Base-by-base conservation (phyloP, 2,329 filamentous ascomycete genomes). In the Aureobasidium vineae region DNA sequence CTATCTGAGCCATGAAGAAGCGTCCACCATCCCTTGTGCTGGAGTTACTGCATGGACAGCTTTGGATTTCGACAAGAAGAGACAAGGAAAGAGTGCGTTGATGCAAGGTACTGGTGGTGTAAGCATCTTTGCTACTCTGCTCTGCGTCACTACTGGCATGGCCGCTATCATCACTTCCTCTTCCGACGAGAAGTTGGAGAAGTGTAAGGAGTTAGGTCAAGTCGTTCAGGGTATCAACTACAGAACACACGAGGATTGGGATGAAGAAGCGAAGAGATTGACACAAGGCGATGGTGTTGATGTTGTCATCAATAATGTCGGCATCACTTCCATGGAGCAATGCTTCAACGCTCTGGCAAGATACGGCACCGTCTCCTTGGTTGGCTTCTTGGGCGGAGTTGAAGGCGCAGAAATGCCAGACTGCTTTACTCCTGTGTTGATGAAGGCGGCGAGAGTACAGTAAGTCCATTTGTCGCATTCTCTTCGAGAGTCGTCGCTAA, bases 11-110 rank as follows among this genome's bases (percentile, higher is more conserved):
- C 81, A 76, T 76, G 66, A 71, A 1, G 69, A 75, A 2, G 76
- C 77, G 2, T 71, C 72, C 6, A 75, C 75, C 0, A 74, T 82
- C 19, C 79, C 79, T 0, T 82, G 79, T 47, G 79, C 80, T 26
- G 81, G 79, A 0, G 74, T 78, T 0, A 82, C 80, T 0, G 80
- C 81, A 1, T 82, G 80, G 80, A 73, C 75, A 5, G 45, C 45
- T 47, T 21, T 47, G 21, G 45, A 47, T 5, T 47, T 47, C 21
- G 45, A 47, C 15, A 47, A 47, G 21, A 47, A 47, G 45, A 47
- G 6, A 26, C 45, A 47, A 2, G 45, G 45, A 5, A 26, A 26
- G 21, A 26, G 21, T 6, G 45, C 45, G 2, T 26, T 47, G 45
- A 47, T 47, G 45, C 45, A 47, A 26, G 45, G 45, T 23, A 47